phyloP scores from a whole-genome alignment of 2,329 filamentous ascomycete genomes.

The Fusarium coffeatum region DNA sequence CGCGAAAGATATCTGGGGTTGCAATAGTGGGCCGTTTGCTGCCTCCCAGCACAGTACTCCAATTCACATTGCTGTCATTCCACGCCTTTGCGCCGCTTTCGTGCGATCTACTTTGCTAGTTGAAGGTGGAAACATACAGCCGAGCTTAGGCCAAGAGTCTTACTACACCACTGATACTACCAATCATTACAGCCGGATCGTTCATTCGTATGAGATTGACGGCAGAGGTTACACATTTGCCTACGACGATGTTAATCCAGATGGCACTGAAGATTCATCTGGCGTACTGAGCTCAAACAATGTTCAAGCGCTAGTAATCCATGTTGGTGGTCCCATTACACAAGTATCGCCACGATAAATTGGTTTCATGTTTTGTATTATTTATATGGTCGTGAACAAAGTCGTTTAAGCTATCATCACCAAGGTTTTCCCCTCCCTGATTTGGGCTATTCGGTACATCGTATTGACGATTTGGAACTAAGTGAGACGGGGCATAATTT shows the following conservation, averaged over 20 bases:
- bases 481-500: too few species aligned
- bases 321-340: neutral
- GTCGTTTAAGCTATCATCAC: too few species aligned
- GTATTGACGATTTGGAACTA: too few species aligned
- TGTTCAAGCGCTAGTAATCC: neutral
- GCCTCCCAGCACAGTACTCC: conserved; percentile 52
- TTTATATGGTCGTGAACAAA: too few species aligned
- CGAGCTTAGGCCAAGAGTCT: neutral
- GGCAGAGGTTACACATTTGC: neutral
- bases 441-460: too few species aligned
- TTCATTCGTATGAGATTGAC: too few species aligned
- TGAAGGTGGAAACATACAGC: conserved; percentile 44
- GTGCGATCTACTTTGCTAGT: conserved; percentile 59
- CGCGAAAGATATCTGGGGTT: conserved; percentile 61
- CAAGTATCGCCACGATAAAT: too few species aligned
- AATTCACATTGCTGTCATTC: conserved; percentile 56
- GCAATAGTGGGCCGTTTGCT: conserved; percentile 61
- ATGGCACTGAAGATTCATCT: neutral
- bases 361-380: too few species aligned
- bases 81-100: conserved; percentile 63
- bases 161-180: neutral
- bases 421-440: too few species aligned
- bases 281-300: neutral
- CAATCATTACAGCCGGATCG: neutral
- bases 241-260: neutral